A percentile compares a stretch with the other conserved stretches of the same genome.
These are phyloP conservation scores for Celoporthe dispersa DNA, from an alignment of 2,329 filamentous ascomycete genomes.

Conservation along the genomic window DNA sequence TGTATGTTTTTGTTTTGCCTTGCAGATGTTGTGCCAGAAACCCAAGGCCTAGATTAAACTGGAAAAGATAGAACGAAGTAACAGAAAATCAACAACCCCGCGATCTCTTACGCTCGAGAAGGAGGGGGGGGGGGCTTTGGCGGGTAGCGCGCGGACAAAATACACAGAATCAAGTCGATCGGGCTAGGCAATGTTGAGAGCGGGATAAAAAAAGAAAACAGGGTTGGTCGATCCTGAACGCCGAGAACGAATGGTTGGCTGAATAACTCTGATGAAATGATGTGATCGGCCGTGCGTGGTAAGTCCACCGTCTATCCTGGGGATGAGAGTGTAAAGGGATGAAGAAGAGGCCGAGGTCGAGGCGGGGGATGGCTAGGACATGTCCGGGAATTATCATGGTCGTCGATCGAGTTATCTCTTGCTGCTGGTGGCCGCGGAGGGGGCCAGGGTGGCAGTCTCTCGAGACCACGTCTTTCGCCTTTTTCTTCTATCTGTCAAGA, in stretches of 20 bases:
- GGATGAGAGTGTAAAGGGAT: no score
- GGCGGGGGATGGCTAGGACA: not conserved
- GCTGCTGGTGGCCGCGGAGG: not conserved
- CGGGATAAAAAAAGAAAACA: not conserved
- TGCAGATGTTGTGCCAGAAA: not conserved
- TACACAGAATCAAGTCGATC: not conserved
- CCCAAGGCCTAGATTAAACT: constrained; percentile 6
- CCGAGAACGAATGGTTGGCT: constrained; percentile 7
- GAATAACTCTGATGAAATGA: not conserved
- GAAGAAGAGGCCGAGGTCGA: not conserved
- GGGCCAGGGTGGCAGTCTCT: not conserved
- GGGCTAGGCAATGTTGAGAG: constrained; percentile 9
- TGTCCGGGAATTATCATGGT: not conserved
- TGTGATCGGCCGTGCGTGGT: not conserved
- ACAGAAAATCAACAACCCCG: not conserved
- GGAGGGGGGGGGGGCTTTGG: not conserved
- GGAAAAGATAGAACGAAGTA: constrained; percentile 11
- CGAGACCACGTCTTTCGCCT: not conserved
- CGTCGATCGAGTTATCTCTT: not conserved
- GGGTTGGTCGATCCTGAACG: constrained; percentile 13
- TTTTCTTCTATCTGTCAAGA: not conserved
- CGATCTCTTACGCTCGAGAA: not conserved
- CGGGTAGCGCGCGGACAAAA: not conserved
- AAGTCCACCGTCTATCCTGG: constrained; percentile 14
- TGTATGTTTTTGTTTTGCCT: not conserved